Evolutionary conservation across 768 basidiomycete species (phyloP).

Genomic region (Mycena olivaceomarginata): DNA sequence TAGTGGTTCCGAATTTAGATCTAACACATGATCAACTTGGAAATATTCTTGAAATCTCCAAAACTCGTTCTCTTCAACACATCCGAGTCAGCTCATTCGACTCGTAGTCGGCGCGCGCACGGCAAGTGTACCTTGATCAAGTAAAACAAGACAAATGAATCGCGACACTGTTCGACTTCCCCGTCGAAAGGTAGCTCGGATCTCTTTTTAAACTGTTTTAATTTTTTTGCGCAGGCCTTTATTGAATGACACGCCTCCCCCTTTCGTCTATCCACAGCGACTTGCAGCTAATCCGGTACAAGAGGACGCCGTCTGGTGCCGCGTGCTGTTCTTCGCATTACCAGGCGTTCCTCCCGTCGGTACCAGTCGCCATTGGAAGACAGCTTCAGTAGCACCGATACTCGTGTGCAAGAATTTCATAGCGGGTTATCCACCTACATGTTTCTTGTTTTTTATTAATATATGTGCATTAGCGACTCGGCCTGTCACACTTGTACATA

Average conservation of each 20-base stretch:
- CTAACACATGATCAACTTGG: not conserved
- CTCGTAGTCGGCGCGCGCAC: not conserved
- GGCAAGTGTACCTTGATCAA: not conserved
- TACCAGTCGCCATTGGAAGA: too few relatives aligned
- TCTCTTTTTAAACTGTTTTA: not conserved
- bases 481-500: slow-evolving; percentile 17
- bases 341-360: not conserved
- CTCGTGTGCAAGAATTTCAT: too few relatives aligned
- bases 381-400: too few relatives aligned
- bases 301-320: slow-evolving; percentile 27
- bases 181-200: not conserved
- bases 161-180: not conserved
- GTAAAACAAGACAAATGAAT: too few relatives aligned
- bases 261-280: slow-evolving; percentile 6
- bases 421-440: too few relatives aligned
- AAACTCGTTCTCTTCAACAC: not conserved
- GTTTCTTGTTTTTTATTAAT: too few relatives aligned
- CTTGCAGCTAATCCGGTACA: slow-evolving; percentile 5
- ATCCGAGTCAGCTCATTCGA: not conserved
- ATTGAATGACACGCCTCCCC: not conserved
- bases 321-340: slow-evolving; percentile 8
- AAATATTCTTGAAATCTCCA: not conserved
- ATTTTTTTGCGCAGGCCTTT: not conserved
- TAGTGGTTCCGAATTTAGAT: not conserved
- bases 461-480: not conserved